Evolutionary conservation across 2,329 filamentous ascomycete genomes (phyloP).

Genomic region (Gaeumannomyces sp.): DNA sequence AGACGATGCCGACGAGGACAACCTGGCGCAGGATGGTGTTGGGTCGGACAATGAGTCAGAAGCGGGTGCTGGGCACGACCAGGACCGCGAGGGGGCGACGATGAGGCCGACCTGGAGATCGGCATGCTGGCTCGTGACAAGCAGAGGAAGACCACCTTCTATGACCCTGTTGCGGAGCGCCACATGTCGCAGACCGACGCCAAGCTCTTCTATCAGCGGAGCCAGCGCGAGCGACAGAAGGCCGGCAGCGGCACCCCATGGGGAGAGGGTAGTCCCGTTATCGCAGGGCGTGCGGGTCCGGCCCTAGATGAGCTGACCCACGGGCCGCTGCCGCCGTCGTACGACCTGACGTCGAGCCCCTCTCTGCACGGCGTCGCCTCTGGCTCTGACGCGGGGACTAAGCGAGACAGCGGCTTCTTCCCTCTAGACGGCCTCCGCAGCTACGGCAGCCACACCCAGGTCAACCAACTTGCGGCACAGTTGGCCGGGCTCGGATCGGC

Average conservation of each 20-base stretch:
- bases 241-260: conserved; percentile 27
- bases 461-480: conserved; percentile 11
- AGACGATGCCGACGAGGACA: conserved; percentile 30
- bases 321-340: conserved; percentile 9
- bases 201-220: conserved; percentile 91
- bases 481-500: background rate
- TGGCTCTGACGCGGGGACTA: conserved; percentile 9
- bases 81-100: background rate
- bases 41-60: conserved; percentile 24
- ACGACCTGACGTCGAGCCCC: conserved; percentile 14
- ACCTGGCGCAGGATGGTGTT: conserved; percentile 25
- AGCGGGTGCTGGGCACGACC: conserved; percentile 9
- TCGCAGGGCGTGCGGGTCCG: conserved; percentile 18
- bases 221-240: conserved; percentile 56
- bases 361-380: conserved; percentile 8
- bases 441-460: conserved; percentile 16
- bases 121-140: conserved; percentile 57
- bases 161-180: conserved; percentile 89
- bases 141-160: conserved; percentile 73
- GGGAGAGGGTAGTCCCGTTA: conserved; percentile 39
- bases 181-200: conserved; percentile 91
- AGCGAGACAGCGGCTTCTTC: conserved; percentile 14
- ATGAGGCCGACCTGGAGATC: conserved; percentile 32
- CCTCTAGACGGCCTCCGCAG: conserved; percentile 14
- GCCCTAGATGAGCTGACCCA: conserved; percentile 6